Evolutionary conservation across 306 rosid species (phyloP), one percentile per base, ranked within the genome.

Genomic region (Dryas octopetala): DNA sequence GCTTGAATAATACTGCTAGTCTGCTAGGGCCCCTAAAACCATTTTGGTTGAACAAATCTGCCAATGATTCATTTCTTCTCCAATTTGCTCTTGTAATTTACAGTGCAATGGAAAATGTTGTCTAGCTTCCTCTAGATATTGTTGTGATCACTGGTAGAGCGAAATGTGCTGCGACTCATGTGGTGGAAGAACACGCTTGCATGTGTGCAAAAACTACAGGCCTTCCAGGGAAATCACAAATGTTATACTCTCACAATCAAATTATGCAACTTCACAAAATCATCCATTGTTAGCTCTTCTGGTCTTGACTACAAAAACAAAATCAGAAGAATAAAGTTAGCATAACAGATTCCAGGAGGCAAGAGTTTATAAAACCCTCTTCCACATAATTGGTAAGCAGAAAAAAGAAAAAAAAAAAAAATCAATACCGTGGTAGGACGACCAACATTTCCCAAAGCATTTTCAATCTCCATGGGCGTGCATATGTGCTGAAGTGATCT

Each of bases 401-500:
- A 61, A 17, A 19, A 50, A 66, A 40, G n/a, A 55, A 58, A 55
- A 60, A 23, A 53, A 58, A 32, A 62, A 49, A 32, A 79, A 50
- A 48, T 54, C 9, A 23, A 47, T 81, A 91, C 96, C 13, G 97
- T 91, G 32, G 88, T 28, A 53, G 80, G 89, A 74, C 86, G 90
- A 59, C 89, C 88, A 52, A 85, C n/a, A 74, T 77, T 91, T 82
- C 58, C 82, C 73, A 91, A 80, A 79, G 91, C 96, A 54, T 74
- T 83, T 86, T 94, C 97, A 9, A 87, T 91, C 79, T 91, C 93
- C 19, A 66, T 1, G 76, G 98, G 61, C 10, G 91, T 71, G 82
- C 91, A 72, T 65, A 91, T 62, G 86, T 91, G 97, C 83, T 91
- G 98, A 44, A 91, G 95, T 26, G 98, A 87, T 70, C 84, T 91